Evolutionary conservation across 1,284 basidiomycete species (phyloP), one percentile per base, ranked within the genome.

Genomic region (Cystobasidium slooffiae): DNA sequence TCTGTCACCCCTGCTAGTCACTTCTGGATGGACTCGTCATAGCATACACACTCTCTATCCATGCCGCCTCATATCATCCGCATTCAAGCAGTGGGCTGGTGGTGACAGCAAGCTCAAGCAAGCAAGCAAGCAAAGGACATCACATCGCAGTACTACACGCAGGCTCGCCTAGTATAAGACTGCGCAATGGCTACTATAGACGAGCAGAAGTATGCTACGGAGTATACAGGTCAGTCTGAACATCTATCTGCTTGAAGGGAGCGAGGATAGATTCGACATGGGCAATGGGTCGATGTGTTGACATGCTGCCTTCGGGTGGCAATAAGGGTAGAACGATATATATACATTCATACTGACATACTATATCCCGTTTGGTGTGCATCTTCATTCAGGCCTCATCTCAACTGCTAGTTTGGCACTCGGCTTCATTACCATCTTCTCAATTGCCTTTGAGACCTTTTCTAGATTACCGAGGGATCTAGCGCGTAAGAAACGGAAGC

Each of bases 391-490:
- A 49, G 79, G 79, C 8, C 69, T 79, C 22, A 76, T 78, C 20
- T 75, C 74, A 18, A 79, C 79, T 1, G 78, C 76, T 16, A 75
- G 76, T 66, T 75, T 78, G 16, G 74, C 77, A 5, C 70, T 76
- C 31, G 64, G 67, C 37, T 74, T 80, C 67, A 76, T 79, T 59
- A 56, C 64, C 44, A 66, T 76, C 18, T 75, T 78, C 5, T 49
- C 76, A 39, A 20, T 76, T 18, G 43, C 77, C 44, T 76, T 78
- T 39, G 79, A 80, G 61, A 55, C 65, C 6, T 67, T 79, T 31
- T 76, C 74, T 43, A 52, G 78, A 2, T 39, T 79, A n/a, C 44
- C 72, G 65, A 78, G 41, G 68, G 77, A 43, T 67, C 74, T 61
- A 61, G 74, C 73, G 18, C 46, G 52, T 61, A 72, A 39, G 58